These are phyloP conservation scores for Leptographium procerum DNA, from an alignment of 2,329 filamentous ascomycete genomes.

Conservation along the genomic window DNA sequence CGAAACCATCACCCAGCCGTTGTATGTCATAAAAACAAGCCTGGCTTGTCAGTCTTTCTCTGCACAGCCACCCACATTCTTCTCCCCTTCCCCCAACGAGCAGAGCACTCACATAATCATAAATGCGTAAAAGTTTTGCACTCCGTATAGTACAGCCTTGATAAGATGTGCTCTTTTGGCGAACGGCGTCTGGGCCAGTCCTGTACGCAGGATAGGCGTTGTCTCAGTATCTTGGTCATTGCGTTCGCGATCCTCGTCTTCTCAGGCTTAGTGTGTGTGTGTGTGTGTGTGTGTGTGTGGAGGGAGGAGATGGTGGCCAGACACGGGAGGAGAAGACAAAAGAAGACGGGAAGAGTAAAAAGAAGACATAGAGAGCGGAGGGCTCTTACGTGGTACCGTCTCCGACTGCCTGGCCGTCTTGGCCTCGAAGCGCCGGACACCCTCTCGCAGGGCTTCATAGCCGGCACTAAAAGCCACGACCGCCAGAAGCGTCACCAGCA, in stretches of 20 bases:
- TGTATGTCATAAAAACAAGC: slow-evolving; percentile 99
- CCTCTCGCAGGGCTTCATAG: slow-evolving; percentile 78
- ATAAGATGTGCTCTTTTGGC: slow-evolving; percentile 61
- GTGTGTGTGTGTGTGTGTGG: background rate
- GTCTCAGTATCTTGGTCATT: slow-evolving; percentile 45
- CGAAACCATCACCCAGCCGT: slow-evolving; percentile 92
- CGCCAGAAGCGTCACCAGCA: slow-evolving; percentile 71
- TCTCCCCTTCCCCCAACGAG: background rate
- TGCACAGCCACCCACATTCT: background rate
- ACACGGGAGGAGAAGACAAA: background rate
- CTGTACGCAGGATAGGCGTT: slow-evolving; percentile 57
- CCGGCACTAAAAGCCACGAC: slow-evolving; percentile 78
- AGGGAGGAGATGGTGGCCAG: background rate
- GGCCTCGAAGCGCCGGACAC: slow-evolving; percentile 65
- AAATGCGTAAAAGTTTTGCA: slow-evolving; percentile 97
- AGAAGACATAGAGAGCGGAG: no score
- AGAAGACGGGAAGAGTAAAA: background rate
- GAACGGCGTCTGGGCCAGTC: slow-evolving; percentile 52
- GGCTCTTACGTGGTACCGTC: slow-evolving; percentile 42
- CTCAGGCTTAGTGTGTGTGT: slow-evolving; percentile 1
- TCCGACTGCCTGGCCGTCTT: slow-evolving; percentile 36
- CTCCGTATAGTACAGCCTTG: slow-evolving; percentile 74
- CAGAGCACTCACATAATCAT: slow-evolving; percentile 93
- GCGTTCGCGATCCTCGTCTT: slow-evolving; percentile 5
- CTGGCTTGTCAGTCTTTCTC: slow-evolving; percentile 30